A percentile compares a stretch with the other conserved stretches of the same genome.
Evolutionary conservation across 2,329 filamentous ascomycete species (phyloP).

Genomic region (Diaporthe citrichinensis): DNA sequence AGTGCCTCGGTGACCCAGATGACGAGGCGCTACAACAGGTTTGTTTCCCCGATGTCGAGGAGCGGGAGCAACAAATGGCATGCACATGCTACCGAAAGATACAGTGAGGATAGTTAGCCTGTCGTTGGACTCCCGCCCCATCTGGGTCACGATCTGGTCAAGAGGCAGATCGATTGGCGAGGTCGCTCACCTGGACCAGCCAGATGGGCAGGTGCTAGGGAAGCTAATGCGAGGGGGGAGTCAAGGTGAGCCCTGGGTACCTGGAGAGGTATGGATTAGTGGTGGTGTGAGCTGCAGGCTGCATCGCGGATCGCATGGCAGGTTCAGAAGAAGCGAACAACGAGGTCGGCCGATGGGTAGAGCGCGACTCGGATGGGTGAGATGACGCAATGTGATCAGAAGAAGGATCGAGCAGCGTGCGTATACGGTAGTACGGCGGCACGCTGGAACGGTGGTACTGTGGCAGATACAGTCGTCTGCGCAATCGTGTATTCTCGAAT

Average conservation of each 20-base stretch:
- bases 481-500: neutral
- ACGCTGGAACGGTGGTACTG: neutral
- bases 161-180: constrained; percentile 1
- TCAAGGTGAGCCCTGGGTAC: neutral
- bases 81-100: neutral
- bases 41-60: neutral
- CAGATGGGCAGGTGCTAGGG: neutral
- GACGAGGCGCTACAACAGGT: constrained; percentile 1
- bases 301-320: constrained; percentile 1
- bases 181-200: neutral
- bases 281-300: constrained; percentile 16
- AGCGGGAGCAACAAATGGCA: neutral
- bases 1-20: constrained; percentile 7
- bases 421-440: constrained; percentile 1
- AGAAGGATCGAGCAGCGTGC: constrained; percentile 3
- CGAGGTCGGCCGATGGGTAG: neutral
- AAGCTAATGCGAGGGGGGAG: constrained; percentile 4
- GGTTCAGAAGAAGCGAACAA: constrained; percentile 7
- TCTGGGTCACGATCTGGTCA: neutral
- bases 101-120: neutral
- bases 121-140: neutral
- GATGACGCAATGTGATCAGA: constrained; percentile 27
- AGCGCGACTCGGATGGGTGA: constrained; percentile 10
- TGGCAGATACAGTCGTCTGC: constrained; percentile 1
- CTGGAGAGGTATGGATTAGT: neutral